Conservation (phyloP, 2,329 filamentous ascomycete genomes). For the Aspergillus sp. region DNA sequence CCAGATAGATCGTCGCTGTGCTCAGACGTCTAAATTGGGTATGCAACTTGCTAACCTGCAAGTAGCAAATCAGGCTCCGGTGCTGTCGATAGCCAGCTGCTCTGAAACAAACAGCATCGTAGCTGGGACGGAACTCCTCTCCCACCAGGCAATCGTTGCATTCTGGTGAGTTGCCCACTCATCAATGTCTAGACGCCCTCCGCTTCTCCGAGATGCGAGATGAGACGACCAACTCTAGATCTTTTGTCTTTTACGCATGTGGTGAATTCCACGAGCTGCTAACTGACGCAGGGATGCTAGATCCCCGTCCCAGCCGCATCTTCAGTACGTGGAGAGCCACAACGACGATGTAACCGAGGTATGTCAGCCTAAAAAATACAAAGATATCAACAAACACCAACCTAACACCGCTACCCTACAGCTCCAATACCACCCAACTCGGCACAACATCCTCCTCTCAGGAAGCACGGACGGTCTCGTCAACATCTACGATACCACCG, state of each 20-base stretch:
- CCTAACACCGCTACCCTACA: conserved; percentile 18
- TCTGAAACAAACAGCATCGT: conserved; percentile 50
- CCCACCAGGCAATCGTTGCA: conserved; percentile 42
- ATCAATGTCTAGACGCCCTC: neutral
- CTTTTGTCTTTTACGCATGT: neutral
- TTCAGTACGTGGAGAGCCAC: conserved; percentile 48
- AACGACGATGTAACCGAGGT: conserved; percentile 62
- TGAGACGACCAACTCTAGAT: neutral
- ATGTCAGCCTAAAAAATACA: conserved; percentile 15
- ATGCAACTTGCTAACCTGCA: conserved; percentile 18
- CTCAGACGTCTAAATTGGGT: neutral
- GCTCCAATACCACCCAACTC: conserved; percentile 54
- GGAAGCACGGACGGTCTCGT: conserved; percentile 64
- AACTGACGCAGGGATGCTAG: conserved; percentile 45
- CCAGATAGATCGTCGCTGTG: neutral
- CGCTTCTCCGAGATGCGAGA: neutral
- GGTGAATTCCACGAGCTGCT: conserved; percentile 19
- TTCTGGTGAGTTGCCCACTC: conserved; percentile 44
- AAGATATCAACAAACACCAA: too few relatives aligned
- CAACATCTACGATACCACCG: conserved; percentile 60
- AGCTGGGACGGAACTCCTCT: conserved; percentile 56
- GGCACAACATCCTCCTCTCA: conserved; percentile 56
- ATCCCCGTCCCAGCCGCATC: conserved; percentile 34
- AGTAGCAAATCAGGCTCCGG: conserved; percentile 49
- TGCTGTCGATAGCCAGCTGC: conserved; percentile 55